Percentiles rank a stretch among this genome's conserved stretches.
phyloP scores from a whole-genome alignment of 73 alveolate genomes.

The Stentor roeselii region DNA sequence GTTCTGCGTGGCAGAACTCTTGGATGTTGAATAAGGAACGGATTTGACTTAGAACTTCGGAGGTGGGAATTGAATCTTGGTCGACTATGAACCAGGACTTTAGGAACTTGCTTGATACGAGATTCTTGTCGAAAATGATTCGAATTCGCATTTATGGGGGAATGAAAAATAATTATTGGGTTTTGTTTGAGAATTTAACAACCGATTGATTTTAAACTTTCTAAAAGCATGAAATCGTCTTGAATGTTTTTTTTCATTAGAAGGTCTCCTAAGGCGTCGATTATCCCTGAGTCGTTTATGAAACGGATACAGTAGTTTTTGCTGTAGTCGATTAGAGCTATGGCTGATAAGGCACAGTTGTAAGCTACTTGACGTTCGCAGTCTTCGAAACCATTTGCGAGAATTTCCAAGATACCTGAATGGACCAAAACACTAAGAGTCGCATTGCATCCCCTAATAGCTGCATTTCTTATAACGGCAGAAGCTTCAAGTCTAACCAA shows the following conservation, averaged over 20 bases:
- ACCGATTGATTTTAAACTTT: no score
- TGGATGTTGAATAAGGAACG: background rate
- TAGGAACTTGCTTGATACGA: background rate
- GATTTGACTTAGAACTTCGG: background rate
- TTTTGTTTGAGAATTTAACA: no score
- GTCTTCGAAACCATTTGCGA: background rate
- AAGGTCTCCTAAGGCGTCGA: no score
- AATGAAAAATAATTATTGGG: no score
- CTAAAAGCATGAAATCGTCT: no score
- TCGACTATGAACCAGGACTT: slow-evolving; percentile 1
- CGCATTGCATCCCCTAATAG: background rate
- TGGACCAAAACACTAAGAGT: background rate
- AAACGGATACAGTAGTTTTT: no score
- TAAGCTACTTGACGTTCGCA: no score
- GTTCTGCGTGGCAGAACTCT: background rate
- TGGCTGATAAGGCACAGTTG: no score
- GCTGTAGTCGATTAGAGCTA: no score
- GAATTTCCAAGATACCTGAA: background rate
- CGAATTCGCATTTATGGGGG: background rate
- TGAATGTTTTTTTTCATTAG: no score
- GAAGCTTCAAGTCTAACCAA: background rate
- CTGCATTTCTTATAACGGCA: background rate
- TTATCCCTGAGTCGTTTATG: no score
- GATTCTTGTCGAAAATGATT: background rate
- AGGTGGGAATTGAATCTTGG: background rate